A percentile compares a stretch with the other conserved stretches of the same genome.
These are phyloP conservation scores for Debaryomyces nepalensis DNA, from an alignment of 1,139 yeast species.

Conservation along the genomic window DNA sequence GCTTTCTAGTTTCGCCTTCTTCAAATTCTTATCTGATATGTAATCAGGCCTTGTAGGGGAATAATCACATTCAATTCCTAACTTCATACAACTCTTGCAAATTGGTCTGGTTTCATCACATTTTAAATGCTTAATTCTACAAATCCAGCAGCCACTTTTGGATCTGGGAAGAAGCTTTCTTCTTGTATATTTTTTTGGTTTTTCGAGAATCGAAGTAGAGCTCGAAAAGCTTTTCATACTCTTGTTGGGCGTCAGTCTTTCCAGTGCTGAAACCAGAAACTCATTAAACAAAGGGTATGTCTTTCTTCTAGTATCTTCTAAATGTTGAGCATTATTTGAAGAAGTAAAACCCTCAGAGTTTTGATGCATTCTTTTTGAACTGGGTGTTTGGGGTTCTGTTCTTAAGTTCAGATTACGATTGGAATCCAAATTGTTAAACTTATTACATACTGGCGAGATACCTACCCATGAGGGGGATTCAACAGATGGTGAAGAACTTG, in stretches of 20 bases:
- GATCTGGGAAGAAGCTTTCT: slow-evolving; percentile 49
- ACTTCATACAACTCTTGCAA: slow-evolving; percentile 45
- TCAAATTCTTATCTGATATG: slow-evolving; percentile 42
- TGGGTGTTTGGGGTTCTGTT: slow-evolving; percentile 2
- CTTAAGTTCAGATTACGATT: slow-evolving; percentile 2
- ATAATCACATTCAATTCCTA: slow-evolving; percentile 52
- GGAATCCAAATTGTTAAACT: slow-evolving; percentile 26
- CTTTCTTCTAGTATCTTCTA: slow-evolving; percentile 23
- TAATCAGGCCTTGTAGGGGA: slow-evolving; percentile 47
- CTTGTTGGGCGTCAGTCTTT: slow-evolving; percentile 19
- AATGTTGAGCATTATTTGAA: slow-evolving; percentile 19
- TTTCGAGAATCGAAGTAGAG: slow-evolving; percentile 12
- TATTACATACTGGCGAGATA: slow-evolving; percentile 27
- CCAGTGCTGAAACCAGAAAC: slow-evolving; percentile 16
- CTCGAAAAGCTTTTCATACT: slow-evolving; percentile 7
- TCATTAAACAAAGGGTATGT: slow-evolving; percentile 23
- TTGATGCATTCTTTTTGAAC: slow-evolving; percentile 30
- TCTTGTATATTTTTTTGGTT: slow-evolving; percentile 45
- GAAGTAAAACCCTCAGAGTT: slow-evolving; percentile 29
- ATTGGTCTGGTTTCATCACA: slow-evolving; percentile 49
- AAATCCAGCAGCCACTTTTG: slow-evolving; percentile 54
- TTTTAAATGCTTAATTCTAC: slow-evolving; percentile 54
- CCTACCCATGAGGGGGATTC: slow-evolving; percentile 16
- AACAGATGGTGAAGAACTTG: slow-evolving; percentile 16
- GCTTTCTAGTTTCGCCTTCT: slow-evolving; percentile 40